These are phyloP conservation scores for Pseudogymnoascus verrucosus DNA, from an alignment of 2,329 filamentous ascomycete genomes.

Conservation along the genomic window DNA sequence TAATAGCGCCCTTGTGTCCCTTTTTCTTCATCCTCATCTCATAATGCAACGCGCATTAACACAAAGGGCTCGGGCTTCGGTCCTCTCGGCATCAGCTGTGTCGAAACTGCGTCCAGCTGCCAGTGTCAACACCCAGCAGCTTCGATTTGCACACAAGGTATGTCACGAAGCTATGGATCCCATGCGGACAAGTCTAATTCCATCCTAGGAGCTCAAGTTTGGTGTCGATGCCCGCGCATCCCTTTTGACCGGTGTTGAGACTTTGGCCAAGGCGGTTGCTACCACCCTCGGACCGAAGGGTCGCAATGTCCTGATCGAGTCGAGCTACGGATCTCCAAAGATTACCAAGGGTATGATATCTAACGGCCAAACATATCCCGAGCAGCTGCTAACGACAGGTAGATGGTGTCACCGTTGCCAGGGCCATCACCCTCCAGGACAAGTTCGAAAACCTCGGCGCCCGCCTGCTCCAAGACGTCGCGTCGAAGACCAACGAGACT, in stretches of 20 bases:
- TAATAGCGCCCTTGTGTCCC: constrained; percentile 5
- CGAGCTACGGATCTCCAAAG: constrained; percentile 96
- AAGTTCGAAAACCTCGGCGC: constrained; percentile 99
- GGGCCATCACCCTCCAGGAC: constrained; percentile 88
- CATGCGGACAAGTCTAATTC: constrained; percentile 5
- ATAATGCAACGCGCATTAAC: constrained; percentile 95
- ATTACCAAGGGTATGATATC: constrained; percentile 84
- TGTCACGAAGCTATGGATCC: constrained; percentile 18
- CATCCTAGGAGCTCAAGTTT: constrained; percentile 83
- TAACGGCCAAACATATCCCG: background rate
- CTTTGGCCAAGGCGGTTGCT: constrained; percentile 88
- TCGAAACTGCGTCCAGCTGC: constrained; percentile 55
- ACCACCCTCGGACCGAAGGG: constrained; percentile 97
- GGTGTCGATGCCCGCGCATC: constrained; percentile 88
- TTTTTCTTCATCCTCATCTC: constrained; percentile 21
- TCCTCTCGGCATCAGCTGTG: constrained; percentile 61
- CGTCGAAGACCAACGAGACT: constrained; percentile 98
- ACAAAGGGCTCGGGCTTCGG: constrained; percentile 70
- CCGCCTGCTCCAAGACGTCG: constrained; percentile 92
- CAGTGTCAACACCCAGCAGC: constrained; percentile 70
- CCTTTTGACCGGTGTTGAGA: constrained; percentile 90
- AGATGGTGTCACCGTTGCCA: constrained; percentile 87
- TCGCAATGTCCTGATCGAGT: constrained; percentile 97
- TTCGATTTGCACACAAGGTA: constrained; percentile 97
- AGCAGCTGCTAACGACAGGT: constrained; percentile 13